Base-by-base conservation (phyloP, 345 rosid species). In the Bretschneidera sinensis region DNA sequence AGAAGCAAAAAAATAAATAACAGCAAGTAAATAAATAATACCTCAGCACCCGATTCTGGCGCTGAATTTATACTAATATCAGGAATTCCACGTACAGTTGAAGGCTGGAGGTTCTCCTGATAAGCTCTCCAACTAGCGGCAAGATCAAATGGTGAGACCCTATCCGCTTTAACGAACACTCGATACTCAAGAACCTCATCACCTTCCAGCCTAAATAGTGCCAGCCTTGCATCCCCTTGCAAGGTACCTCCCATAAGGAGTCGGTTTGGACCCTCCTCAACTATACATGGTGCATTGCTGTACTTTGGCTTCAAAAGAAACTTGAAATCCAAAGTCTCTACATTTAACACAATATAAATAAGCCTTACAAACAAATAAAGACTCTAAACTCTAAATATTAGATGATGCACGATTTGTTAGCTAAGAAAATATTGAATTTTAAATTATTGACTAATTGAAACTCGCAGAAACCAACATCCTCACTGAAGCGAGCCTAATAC, bases 91-190 rank as follows among this genome's bases (percentile, higher is more conserved):
- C 96, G 95, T 43, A 90, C 97, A 18, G 86, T 83, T 17, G 96
- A 94, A 74, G 91, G 99, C 80, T 81, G 91, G 45, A 90, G 72
- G 56, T 90, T 94, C 72, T 94, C 95, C 68, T 86, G 89, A 62
- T 90, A 94, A 70, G 97, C 96, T 72, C 97, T 79, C 97, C 99
- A 94, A 73, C 99, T 90, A 62, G 97, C 95, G 1, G 99, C 99
- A 54, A 94, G 97, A 72, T 94, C 99, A 75, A 94, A 86, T 9
- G 99, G 99, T 4, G 99, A 94, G 60, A 94, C 92, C 80, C 91
- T 73, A 34, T 94, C 95, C 5, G 96, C 95, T 61, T 88, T 86
- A 65, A 94, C 77, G 65, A 80, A 83, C 58, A 88, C 95, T 13
- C 85, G 77, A 59, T 72, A 83, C 79, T 88, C 99, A 62, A 90